Base-by-base conservation (phyloP, 441 rosid genomes). In the Iberis amara region DNA sequence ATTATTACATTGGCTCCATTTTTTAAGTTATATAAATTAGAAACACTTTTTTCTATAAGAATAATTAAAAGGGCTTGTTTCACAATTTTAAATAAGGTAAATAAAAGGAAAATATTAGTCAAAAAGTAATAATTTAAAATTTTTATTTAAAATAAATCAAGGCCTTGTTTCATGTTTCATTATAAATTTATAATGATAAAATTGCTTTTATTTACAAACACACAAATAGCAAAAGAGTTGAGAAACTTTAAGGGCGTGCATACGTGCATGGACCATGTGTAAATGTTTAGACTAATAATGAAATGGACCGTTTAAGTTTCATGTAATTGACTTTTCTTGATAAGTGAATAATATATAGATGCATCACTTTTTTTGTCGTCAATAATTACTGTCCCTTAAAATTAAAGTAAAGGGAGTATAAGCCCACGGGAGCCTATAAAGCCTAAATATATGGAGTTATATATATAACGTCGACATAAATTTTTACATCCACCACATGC, bases 181-280 rank as follows among this genome's bases (percentile, higher is more conserved):
- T 18, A 18, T 18, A 18, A 18, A 18, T 18, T 24, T 49, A 39
- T 55, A 26, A 28, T 55, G 62, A 41, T 0, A 63, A 41, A 45
- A 5, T 28, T 62, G 24, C 28, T 53, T 47, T 61, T 31, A 42
- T 42, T 9, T 50, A 42, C 30, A 42, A 51, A 38, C 35, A 53
- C 60, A 30, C 50, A 10, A 32, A 47, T 39, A 32, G 18, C 13
- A 47, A 39, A 8, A 47, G 40, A 40, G 8, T 39, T 10, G 42
- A 18, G 3, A 32, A n/a, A 56, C 57, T 64, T 64, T 64, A 42
- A 37, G 47, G 58, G 63, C 69, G 58, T 57, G 69, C 69, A 4
- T 64, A 50, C 63, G 63, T 64, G 69, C 69, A 64, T 64, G 69
- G 69, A 64, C 69, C 69, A 64, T 64, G 50, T 63, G 50, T 47